Conservation (phyloP, 2,329 filamentous ascomycete species). For the Aspergillus ustus region DNA sequence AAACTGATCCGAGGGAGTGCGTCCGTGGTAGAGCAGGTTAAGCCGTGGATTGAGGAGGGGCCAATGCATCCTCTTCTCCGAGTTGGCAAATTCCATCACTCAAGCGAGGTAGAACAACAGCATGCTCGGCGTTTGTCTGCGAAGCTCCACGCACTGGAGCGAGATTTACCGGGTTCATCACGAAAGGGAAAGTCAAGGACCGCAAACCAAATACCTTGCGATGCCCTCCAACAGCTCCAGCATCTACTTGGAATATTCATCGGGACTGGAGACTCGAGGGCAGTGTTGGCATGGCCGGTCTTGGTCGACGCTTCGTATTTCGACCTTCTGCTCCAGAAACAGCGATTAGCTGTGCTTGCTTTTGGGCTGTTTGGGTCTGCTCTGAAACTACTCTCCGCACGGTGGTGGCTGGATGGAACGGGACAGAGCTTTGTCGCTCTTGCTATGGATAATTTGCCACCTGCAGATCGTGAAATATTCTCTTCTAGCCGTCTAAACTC, state of each 20-base stretch:
- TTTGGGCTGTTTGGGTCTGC: background rate
- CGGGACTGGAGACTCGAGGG: background rate
- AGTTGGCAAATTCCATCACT: background rate
- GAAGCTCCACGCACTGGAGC: background rate
- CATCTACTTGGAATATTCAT: background rate
- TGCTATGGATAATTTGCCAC: background rate
- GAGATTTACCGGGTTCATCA: background rate
- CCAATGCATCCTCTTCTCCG: background rate
- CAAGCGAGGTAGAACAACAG: background rate
- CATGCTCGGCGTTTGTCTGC: background rate
- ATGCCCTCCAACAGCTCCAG: background rate
- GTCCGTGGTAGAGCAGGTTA: conserved; percentile 16
- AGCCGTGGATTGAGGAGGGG: conserved; percentile 16
- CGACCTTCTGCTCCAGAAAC: background rate
- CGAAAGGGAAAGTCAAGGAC: background rate
- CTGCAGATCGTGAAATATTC: background rate
- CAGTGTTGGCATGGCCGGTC: background rate
- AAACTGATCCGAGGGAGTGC: conserved; percentile 15
- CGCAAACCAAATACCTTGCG: background rate
- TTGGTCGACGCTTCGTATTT: background rate
- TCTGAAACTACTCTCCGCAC: background rate
- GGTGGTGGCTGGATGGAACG: background rate
- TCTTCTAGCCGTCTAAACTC: too few relatives aligned
- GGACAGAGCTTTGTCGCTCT: background rate
- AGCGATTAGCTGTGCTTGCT: background rate